These are phyloP conservation scores for Phytopythium delawarense DNA, from an alignment of 352 stramenopile species.

Conservation along the genomic window DNA sequence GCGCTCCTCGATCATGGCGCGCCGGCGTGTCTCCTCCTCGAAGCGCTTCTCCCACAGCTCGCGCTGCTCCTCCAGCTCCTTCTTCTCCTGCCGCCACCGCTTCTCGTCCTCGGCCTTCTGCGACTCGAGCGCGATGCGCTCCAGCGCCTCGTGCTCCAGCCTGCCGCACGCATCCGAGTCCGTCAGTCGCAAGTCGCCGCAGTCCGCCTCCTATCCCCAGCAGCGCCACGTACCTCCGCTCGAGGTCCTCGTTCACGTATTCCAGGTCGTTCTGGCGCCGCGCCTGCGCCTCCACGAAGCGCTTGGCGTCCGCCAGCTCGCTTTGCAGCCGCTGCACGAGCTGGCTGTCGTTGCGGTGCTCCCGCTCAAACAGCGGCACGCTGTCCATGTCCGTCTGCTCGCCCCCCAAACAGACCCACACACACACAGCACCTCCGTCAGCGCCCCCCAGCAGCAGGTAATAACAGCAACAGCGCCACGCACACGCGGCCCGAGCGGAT, in stretches of 20 bases:
- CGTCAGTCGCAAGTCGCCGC: not conserved
- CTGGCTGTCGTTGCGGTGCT: conserved; percentile 83
- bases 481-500: conserved; percentile 35
- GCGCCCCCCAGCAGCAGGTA: not conserved
- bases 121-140: conserved; percentile 79
- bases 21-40: conserved; percentile 69
- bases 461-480: conserved; percentile 2
- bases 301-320: conserved; percentile 80
- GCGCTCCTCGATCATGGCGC: conserved; percentile 70
- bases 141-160: conserved; percentile 77
- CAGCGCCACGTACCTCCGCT: conserved; percentile 37
- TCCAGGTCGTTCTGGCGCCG: conserved; percentile 82
- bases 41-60: conserved; percentile 68
- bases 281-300: conserved; percentile 78
- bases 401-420: not conserved
- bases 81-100: conserved; percentile 69
- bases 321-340: conserved; percentile 81
- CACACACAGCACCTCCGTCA: not conserved
- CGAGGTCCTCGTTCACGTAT: conserved; percentile 85
- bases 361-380: conserved; percentile 82
- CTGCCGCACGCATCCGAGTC: conserved; percentile 8
- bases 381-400: conserved; percentile 69
- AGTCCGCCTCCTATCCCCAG: not conserved
- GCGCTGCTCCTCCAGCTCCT: conserved; percentile 53
- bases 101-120: conserved; percentile 82